Evolutionary conservation across 2,329 filamentous ascomycete genomes (phyloP).

Genomic region (Fusarium pseudoanthophilum): DNA sequence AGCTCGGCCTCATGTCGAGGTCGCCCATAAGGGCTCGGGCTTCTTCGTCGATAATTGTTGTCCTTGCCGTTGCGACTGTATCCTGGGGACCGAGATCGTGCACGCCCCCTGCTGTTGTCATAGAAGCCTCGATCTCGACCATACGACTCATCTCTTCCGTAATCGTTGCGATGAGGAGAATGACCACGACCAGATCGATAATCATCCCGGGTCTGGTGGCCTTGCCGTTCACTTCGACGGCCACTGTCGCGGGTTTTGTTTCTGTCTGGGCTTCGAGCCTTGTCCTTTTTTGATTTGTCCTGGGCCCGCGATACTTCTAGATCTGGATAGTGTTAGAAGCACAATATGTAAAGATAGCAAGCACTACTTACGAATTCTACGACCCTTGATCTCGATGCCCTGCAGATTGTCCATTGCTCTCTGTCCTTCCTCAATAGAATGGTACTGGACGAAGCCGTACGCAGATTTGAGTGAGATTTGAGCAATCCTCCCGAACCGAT

Average conservation of each 20-base stretch:
- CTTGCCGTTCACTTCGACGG: conserved; percentile 58
- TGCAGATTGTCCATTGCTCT: conserved; percentile 82
- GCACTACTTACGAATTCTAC: conserved; percentile 85
- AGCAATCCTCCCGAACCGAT: conserved; percentile 84
- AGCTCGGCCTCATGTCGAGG: conserved; percentile 66
- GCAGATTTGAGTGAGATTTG: conserved; percentile 97
- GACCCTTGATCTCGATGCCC: conserved; percentile 83
- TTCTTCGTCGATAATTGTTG: conserved; percentile 72
- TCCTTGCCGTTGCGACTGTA: conserved; percentile 57
- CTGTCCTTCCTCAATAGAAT: conserved; percentile 78
- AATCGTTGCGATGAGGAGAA: conserved; percentile 66
- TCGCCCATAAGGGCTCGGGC: conserved; percentile 71
- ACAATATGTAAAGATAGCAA: background rate
- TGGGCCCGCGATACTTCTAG: conserved; percentile 91
- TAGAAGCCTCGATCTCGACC: conserved; percentile 58
- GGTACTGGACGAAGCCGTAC: conserved; percentile 96
- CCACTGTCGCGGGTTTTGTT: conserved; percentile 61
- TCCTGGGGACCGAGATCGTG: conserved; percentile 75
- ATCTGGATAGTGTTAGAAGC: conserved; percentile 61
- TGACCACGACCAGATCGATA: conserved; percentile 71
- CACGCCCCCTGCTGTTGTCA: conserved; percentile 59
- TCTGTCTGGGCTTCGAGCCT: conserved; percentile 67
- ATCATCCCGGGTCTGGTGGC: conserved; percentile 67
- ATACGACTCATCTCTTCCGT: conserved; percentile 71
- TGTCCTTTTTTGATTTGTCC: conserved; percentile 74